Evolutionary conservation across 106 monocot genomes (phyloP), one percentile per base, ranked within the genome.

Genomic region (Narthecium ossifragum): DNA sequence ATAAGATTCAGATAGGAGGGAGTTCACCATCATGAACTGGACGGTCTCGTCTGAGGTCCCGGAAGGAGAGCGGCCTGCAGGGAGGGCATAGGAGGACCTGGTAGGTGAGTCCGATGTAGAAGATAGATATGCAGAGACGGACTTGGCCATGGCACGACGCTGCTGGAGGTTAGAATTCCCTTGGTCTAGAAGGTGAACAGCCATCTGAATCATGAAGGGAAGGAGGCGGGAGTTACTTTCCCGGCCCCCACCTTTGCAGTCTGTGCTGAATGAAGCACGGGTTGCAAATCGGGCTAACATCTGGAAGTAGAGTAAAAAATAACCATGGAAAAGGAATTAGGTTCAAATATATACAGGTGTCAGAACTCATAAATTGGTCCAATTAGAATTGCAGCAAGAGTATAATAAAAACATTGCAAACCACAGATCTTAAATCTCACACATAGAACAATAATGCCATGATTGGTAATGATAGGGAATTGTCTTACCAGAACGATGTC

Each of bases 21-120:
- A 98, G 48, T 76, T 81, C n/a, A 98, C 91, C 98, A 98, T 98
- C 98, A 91, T 88, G 62, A 91, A 98, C 63, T 98, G 98, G 26
- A 98, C 87, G 8, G 91, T 84, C 55, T 98, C 93, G 0, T 89
- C 93, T 0, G 85, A 61, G 34, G 76, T 1, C 11, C 59, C 58
- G 8, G 46, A 13, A 11, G 81, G 24, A 31, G 55, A 8, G 0
- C 85, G 82, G 20, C 69, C 24, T 25, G 60, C 54, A 9, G 73
- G 21, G 12, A 45, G 43, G 49, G 75, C 30, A 0, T 70, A 34
- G 14, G 73, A 50, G 14, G 76, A 17, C 39, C 68, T 60, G 7
- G 73, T 22, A 3, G 75, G 57, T 4, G 84, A 63, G 0, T 78
- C 72, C 0, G 39, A 23, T 0, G 73, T 22, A 30, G 57, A 45